Evolutionary conservation across 2,329 filamentous ascomycete species (phyloP), one percentile per base, ranked within the genome.

Genomic region (Graphilbum sp.): DNA sequence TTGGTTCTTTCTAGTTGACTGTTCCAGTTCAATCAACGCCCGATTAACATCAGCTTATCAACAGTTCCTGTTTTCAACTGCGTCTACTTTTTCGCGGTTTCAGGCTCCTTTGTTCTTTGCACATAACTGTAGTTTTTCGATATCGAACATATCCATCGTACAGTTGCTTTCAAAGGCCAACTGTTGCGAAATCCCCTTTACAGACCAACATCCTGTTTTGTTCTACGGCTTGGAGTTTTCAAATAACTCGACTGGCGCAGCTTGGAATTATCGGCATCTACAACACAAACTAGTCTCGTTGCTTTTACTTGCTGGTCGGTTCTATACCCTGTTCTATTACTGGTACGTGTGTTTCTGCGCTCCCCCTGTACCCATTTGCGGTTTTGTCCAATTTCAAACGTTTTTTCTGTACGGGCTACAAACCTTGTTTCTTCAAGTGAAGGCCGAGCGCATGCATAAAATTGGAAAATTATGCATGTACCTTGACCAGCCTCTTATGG

Each of bases 171-270:
- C 19, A 23, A 12, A 9, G 10, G 13, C n/a, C n/a, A n/a, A 19
- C 6, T 3, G 9, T 24, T 16, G 8, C 17, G n/a, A n/a, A 9
- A 15, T 33, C 16, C 15, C 23, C 25, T 38, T 42, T 34, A 27
- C 32, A 35, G 27, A 31, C 34, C 23, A 18, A 23, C 34, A n/a
- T 30, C 35, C 36, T 18, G 5, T 37, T 38, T 42, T 24, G 24
- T 42, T 42, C 36, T 35, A 29, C 38, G 40, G 40, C 40, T 33
- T 39, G 40, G 36, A 36, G 40, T 34, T 33, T 39, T 39, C 35
- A 33, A 42, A 32, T 24, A 31, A 13, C 25, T 35, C 27, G 25
- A 38, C 32, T 19, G 36, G 32, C 35, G n/a, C 20, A 10, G 13
- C 15, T 27, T 24, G 30, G 15, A 38, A 27, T 32, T 17, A 13